Evolutionary conservation across 2,329 filamentous ascomycete species (phyloP).

Genomic region (Botryotinia calthae): DNA sequence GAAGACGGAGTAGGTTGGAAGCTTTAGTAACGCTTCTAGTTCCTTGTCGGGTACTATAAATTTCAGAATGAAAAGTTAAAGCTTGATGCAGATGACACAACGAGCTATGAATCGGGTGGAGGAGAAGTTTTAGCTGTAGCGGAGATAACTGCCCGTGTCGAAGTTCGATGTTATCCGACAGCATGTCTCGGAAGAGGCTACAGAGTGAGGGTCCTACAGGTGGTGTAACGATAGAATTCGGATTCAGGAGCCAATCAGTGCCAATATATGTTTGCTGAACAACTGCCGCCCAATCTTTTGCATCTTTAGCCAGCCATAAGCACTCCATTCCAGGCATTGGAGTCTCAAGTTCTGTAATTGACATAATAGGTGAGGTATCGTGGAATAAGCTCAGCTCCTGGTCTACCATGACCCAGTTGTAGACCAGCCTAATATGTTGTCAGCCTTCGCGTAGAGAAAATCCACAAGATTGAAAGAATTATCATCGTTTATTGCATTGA

Average conservation of each 20-base stretch:
- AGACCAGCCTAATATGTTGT: conserved; percentile 55
- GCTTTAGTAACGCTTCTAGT: conserved; percentile 53
- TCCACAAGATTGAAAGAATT: not conserved
- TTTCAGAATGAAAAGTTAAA: conserved; percentile 62
- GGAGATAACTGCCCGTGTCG: conserved; percentile 47
- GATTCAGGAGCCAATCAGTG: conserved; percentile 39
- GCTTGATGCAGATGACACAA: conserved; percentile 64
- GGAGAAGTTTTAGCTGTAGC: conserved; percentile 61
- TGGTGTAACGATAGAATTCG: conserved; percentile 44
- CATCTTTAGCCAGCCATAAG: conserved; percentile 60
- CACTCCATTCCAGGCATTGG: conserved; percentile 61
- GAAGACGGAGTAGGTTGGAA: conserved; percentile 58
- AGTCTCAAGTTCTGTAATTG: conserved; percentile 62
- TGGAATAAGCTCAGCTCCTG: conserved; percentile 68
- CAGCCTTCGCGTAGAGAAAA: not conserved
- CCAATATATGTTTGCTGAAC: conserved; percentile 60
- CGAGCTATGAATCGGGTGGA: conserved; percentile 66
- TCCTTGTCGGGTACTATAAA: conserved; percentile 45
- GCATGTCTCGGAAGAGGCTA: conserved; percentile 65
- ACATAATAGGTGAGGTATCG: conserved; percentile 60
- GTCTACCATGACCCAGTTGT: conserved; percentile 73
- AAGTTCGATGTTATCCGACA: conserved; percentile 59
- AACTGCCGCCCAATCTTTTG: conserved; percentile 57
- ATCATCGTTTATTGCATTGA: not conserved
- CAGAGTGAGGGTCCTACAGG: conserved; percentile 57